Evolutionary conservation across 106 monocot species (phyloP).

Genomic region (Iris macrosiphon): DNA sequence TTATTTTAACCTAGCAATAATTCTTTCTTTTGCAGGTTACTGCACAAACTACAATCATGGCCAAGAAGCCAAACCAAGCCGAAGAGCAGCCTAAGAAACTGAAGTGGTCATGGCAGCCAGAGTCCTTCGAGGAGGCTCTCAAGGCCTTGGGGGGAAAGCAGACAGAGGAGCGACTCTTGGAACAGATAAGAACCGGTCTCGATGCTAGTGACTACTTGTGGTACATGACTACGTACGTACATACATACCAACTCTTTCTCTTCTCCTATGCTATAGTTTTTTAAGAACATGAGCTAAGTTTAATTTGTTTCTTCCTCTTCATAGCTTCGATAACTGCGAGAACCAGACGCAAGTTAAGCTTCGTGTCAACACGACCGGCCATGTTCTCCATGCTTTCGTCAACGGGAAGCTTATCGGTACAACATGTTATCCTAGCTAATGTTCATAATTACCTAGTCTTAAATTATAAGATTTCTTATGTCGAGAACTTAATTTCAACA

Average conservation of each 20-base stretch:
- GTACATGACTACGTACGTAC: constrained; percentile 70
- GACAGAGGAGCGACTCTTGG: constrained; percentile 25
- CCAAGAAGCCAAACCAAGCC: constrained; percentile 21
- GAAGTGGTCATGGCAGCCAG: constrained; percentile 47
- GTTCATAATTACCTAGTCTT: background rate
- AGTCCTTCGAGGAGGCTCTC: constrained; percentile 10
- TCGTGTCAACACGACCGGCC: constrained; percentile 45
- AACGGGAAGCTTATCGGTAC: constrained; percentile 47
- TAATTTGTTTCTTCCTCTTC: too few species aligned
- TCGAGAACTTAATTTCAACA: too few species aligned
- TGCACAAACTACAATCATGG: constrained; percentile 38
- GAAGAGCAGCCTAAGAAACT: constrained; percentile 21
- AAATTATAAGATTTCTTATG: too few species aligned
- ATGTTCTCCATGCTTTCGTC: constrained; percentile 52
- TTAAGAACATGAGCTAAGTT: too few species aligned
- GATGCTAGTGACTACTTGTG: constrained; percentile 77
- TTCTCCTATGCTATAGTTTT: too few species aligned
- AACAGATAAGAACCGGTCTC: constrained; percentile 29
- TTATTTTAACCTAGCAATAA: too few species aligned
- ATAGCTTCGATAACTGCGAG: background rate
- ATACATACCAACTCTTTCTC: background rate
- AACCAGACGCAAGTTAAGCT: constrained; percentile 32
- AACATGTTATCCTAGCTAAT: background rate
- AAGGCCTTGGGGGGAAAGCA: background rate
- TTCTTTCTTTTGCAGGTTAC: constrained; percentile 23